phyloP scores from a whole-genome alignment of 75 land plant genomes.

The Selaginella moellendorffii region DNA sequence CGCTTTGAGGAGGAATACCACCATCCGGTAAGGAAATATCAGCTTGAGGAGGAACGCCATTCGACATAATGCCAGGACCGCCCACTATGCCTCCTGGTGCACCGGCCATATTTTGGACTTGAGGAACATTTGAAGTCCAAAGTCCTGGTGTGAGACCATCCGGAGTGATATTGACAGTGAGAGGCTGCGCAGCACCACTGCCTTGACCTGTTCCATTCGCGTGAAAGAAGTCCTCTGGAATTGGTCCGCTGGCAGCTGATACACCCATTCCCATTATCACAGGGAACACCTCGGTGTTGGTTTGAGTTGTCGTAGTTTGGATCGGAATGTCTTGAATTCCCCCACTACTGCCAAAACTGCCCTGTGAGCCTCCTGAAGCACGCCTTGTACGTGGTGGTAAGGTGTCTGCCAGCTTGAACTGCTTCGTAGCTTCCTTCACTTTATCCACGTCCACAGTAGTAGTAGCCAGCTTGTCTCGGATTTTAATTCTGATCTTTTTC shows the following conservation, averaged over 20 bases:
- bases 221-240: slow-evolving; percentile 94
- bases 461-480: slow-evolving; percentile 49
- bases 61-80: not conserved
- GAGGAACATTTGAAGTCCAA: not conserved
- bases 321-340: slow-evolving; percentile 11
- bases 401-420: slow-evolving; percentile 64
- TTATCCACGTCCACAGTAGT: slow-evolving; percentile 69
- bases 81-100: too few relatives aligned
- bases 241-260: slow-evolving; percentile 63
- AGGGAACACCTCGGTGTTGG: slow-evolving; percentile 16
- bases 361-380: slow-evolving; percentile 33
- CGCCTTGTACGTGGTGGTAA: slow-evolving; percentile 43
- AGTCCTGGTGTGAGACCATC: not conserved
- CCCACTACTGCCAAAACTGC: not conserved
- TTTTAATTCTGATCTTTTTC: slow-evolving; percentile 43
- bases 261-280: slow-evolving; percentile 31
- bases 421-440: slow-evolving; percentile 87
- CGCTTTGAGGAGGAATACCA: slow-evolving; percentile 20
- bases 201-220: slow-evolving; percentile 34
- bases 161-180: too few relatives aligned
- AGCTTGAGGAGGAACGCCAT: not conserved
- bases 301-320: too few relatives aligned
- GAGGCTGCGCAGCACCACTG: too few relatives aligned
- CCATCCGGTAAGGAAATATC: slow-evolving; percentile 5
- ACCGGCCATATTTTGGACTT: not conserved